Conservation (phyloP, 2,329 filamentous ascomycete species). For the Venturia effusa region DNA sequence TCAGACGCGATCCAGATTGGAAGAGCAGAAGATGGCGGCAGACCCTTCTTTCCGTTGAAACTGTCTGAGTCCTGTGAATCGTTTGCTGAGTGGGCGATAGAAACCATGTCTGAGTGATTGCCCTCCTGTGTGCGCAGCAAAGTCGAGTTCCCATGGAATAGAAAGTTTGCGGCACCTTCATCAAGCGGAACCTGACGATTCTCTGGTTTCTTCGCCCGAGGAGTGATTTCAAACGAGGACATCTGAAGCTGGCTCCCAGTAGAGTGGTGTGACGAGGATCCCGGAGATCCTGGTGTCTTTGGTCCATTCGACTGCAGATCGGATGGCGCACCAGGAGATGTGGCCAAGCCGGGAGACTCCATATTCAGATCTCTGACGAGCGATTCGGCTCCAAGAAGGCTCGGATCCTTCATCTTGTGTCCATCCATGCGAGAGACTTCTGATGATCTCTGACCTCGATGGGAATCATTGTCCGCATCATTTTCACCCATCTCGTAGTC, state of each 20-base stretch:
- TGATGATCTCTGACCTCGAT: not conserved
- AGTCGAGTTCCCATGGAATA: not conserved
- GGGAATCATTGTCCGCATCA: not conserved
- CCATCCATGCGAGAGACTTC: not conserved
- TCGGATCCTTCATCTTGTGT: slow-evolving; percentile 16
- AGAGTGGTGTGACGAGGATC: not conserved
- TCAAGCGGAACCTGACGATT: not conserved
- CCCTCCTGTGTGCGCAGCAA: not conserved
- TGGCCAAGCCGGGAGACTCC: slow-evolving; percentile 18
- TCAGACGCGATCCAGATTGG: not conserved
- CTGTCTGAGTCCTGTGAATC: not conserved
- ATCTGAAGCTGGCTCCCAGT: not conserved
- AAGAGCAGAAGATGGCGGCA: not conserved
- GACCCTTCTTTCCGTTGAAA: not conserved
- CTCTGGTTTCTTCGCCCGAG: not conserved
- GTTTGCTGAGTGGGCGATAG: not conserved
- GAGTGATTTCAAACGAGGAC: slow-evolving; percentile 1
- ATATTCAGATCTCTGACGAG: slow-evolving; percentile 39
- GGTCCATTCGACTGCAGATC: slow-evolving; percentile 18
- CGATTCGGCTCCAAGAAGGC: slow-evolving; percentile 37
- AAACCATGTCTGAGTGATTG: not conserved
- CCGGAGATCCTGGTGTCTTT: slow-evolving; percentile 23
- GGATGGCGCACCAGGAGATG: not conserved
- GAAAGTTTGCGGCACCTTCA: not conserved
- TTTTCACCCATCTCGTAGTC: slow-evolving; percentile 5